phyloP scores from a whole-genome alignment of 148 eudicot genomes.

The Heliosperma pusillum region DNA sequence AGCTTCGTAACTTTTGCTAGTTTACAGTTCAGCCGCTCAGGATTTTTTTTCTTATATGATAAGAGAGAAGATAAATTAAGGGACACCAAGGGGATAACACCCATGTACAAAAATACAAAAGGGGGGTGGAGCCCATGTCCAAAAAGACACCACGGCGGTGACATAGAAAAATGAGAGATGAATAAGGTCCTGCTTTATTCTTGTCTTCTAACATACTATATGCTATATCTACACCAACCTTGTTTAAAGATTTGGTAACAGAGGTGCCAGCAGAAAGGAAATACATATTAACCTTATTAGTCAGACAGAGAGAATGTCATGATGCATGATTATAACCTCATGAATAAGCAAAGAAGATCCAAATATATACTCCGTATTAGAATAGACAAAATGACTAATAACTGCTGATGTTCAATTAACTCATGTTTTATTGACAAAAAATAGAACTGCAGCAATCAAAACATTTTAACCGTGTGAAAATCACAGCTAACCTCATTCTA shows the following conservation, averaged over 20 bases:
- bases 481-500: conserved; percentile 53
- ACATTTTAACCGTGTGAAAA: background rate
- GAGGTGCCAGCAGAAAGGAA: background rate
- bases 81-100: too few species aligned
- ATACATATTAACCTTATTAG: background rate
- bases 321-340: background rate
- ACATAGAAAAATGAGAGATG: too few species aligned
- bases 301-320: background rate
- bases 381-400: background rate
- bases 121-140: too few species aligned
- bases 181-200: too few species aligned
- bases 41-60: too few species aligned
- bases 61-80: too few species aligned
- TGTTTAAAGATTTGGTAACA: background rate
- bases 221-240: background rate
- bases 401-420: background rate
- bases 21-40: too few species aligned
- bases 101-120: too few species aligned
- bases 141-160: too few species aligned
- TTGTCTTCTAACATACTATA: too few species aligned
- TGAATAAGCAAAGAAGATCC: background rate
- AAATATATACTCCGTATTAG: background rate
- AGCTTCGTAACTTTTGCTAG: too few species aligned
- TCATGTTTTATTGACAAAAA: background rate
- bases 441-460: background rate